phyloP scores from a whole-genome alignment of 495 filamentous ascomycete species.

The Aspergillus leporis region DNA sequence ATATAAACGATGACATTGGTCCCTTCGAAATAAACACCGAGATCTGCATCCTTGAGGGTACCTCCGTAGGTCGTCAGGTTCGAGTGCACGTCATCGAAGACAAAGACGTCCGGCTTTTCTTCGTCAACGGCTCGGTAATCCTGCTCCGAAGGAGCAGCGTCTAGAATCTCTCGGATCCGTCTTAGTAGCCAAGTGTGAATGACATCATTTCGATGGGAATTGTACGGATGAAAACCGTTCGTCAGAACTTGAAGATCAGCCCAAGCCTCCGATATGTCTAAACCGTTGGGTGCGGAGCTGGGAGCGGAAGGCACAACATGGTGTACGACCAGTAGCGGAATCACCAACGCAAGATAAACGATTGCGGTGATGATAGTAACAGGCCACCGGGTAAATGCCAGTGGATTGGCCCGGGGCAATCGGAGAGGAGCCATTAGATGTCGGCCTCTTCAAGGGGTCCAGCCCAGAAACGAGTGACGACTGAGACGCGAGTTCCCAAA shows the following conservation, averaged over 20 bases:
- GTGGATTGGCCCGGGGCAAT: constrained; percentile 46
- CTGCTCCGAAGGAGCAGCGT: constrained; percentile 43
- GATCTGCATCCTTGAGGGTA: constrained; percentile 17
- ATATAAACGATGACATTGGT: constrained; percentile 93
- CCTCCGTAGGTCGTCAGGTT: constrained; percentile 65
- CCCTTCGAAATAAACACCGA: constrained; percentile 78
- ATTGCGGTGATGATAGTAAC: constrained; percentile 71
- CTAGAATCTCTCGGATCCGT: constrained; percentile 68
- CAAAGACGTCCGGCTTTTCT: constrained; percentile 48
- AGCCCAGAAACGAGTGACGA: constrained; percentile 7
- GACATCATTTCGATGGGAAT: constrained; percentile 78
- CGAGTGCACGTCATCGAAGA: constrained; percentile 78
- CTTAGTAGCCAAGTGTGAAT: constrained; percentile 74
- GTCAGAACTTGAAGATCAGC: constrained; percentile 74
- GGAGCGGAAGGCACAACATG: constrained; percentile 72
- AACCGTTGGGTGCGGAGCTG: constrained; percentile 54
- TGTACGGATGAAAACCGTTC: constrained; percentile 83
- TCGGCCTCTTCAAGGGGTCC: constrained; percentile 14
- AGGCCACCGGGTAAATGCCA: constrained; percentile 64
- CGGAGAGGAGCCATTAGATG: constrained; percentile 33
- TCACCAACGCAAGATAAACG: constrained; percentile 68
- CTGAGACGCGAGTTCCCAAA: not conserved
- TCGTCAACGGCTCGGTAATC: constrained; percentile 22
- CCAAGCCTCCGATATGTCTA: constrained; percentile 86
- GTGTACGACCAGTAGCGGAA: constrained; percentile 72